Conservation (phyloP, 495 filamentous ascomycete genomes). For the Daldinia grandis region DNA sequence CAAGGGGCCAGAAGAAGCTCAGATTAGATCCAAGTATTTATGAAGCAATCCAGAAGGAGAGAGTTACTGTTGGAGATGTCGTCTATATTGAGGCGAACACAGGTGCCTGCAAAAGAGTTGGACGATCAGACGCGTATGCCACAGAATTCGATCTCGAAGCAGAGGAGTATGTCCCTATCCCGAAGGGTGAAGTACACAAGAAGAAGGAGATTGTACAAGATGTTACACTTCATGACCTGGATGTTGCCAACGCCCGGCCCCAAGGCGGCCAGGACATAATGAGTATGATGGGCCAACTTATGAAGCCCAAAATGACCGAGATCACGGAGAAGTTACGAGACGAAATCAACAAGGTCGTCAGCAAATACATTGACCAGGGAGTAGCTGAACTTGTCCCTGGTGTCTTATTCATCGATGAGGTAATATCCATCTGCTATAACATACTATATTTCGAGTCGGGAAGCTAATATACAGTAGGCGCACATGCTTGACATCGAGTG, state of each 20-base stretch:
- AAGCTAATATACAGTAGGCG: slow-evolving; percentile 63
- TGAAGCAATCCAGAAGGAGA: slow-evolving; percentile 98
- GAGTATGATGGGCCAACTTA: slow-evolving; percentile 99
- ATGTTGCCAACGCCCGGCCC: slow-evolving; percentile 93
- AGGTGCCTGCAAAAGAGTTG: slow-evolving; percentile 94
- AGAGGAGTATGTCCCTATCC: slow-evolving; percentile 97
- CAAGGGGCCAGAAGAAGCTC: slow-evolving; percentile 94
- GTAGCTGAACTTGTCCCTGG: slow-evolving; percentile 97
- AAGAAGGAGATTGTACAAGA: slow-evolving; percentile 99
- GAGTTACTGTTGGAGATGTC: slow-evolving; percentile 93
- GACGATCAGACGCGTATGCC: slow-evolving; percentile 92
- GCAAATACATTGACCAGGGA: slow-evolving; percentile 96
- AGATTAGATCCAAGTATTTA: slow-evolving; percentile 97
- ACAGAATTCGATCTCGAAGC: slow-evolving; percentile 99
- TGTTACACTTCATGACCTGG: slow-evolving; percentile 94
- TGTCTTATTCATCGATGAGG: slow-evolving; percentile 98
- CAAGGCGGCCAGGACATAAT: slow-evolving; percentile 98
- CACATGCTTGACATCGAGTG: slow-evolving; percentile 99
- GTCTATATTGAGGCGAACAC: slow-evolving; percentile 99
- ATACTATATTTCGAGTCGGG: neutral
- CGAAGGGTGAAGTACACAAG: slow-evolving; percentile 98
- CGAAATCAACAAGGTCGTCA: slow-evolving; percentile 99
- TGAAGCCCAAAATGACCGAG: slow-evolving; percentile 99
- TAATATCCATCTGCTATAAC: slow-evolving; percentile 48
- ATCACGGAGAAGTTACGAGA: slow-evolving; percentile 94